phyloP scores from a whole-genome alignment of 768 basidiomycete species.

The Macrolepiota fuliginosa region DNA sequence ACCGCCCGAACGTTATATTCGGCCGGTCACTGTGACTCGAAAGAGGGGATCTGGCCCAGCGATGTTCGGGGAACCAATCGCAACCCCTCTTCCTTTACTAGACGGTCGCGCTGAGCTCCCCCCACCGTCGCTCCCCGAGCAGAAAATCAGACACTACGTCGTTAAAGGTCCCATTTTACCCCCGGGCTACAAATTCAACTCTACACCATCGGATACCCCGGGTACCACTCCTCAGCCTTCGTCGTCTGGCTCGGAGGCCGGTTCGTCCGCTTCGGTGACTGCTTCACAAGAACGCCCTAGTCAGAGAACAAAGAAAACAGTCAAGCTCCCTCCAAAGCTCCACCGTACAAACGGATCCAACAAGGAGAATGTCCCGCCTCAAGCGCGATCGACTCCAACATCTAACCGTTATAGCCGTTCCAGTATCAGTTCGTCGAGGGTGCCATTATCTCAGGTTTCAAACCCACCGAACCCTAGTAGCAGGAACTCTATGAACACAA shows the following conservation, averaged over 20 bases:
- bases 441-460: neutral
- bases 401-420: neutral
- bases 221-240: neutral
- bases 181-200: neutral
- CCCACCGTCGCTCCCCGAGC: neutral
- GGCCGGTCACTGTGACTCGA: conserved; percentile 2
- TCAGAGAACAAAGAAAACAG: neutral
- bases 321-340: neutral
- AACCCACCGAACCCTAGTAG: neutral
- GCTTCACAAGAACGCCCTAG: neutral
- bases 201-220: neutral
- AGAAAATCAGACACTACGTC: neutral
- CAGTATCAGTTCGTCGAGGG: neutral
- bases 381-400: neutral
- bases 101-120: neutral
- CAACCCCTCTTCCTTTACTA: neutral
- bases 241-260: neutral
- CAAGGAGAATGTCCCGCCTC: conserved; percentile 5
- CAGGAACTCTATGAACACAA: neutral
- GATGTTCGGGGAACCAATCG: neutral
- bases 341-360: neutral
- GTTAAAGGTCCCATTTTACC: neutral
- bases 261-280: neutral
- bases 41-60: neutral
- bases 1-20: neutral